Evolutionary conservation across 1,284 basidiomycete genomes (phyloP).

Genomic region (Trametes polyzona): DNA sequence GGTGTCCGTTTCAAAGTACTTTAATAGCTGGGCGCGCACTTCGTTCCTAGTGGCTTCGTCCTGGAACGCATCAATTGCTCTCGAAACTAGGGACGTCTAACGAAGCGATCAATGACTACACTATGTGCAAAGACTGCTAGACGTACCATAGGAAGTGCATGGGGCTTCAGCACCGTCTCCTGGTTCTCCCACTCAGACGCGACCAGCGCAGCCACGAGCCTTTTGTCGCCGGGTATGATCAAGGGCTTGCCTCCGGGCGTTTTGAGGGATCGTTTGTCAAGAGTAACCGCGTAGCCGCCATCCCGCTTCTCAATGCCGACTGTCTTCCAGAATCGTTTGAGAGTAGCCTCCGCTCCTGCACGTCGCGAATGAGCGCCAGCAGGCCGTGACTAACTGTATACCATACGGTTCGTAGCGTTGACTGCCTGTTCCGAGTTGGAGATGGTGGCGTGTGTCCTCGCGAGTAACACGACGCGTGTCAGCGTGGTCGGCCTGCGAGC

Average conservation of each 20-base stretch:
- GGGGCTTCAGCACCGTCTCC: conserved; percentile 83
- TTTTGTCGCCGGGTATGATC: conserved; percentile 71
- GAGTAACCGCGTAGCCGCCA: conserved; percentile 67
- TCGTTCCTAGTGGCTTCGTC: conserved; percentile 61
- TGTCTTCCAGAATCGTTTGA: conserved; percentile 91
- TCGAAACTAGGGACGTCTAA: conserved; percentile 87
- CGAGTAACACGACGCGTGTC: not conserved
- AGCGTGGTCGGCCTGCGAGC: conserved; percentile 9
- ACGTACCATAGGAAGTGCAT: conserved; percentile 88
- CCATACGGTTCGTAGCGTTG: conserved; percentile 39
- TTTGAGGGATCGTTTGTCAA: conserved; percentile 87
- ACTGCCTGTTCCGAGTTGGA: conserved; percentile 29
- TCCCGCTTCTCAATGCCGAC: conserved; percentile 72
- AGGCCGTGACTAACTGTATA: not conserved
- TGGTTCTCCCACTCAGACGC: conserved; percentile 98
- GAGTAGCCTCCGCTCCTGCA: conserved; percentile 81
- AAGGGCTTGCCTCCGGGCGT: conserved; percentile 85
- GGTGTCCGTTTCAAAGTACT: conserved; percentile 95
- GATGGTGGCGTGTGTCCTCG: conserved; percentile 25
- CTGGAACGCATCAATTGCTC: conserved; percentile 85
- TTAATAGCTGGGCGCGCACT: conserved; percentile 75
- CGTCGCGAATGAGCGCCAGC: conserved; percentile 2
- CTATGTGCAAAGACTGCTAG: not conserved
- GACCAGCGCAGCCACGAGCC: conserved; percentile 81
- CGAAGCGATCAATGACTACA: not conserved